These are phyloP conservation scores for Fusarium sp. DNA, from an alignment of 2,329 filamentous ascomycete species.

Conservation along the genomic window DNA sequence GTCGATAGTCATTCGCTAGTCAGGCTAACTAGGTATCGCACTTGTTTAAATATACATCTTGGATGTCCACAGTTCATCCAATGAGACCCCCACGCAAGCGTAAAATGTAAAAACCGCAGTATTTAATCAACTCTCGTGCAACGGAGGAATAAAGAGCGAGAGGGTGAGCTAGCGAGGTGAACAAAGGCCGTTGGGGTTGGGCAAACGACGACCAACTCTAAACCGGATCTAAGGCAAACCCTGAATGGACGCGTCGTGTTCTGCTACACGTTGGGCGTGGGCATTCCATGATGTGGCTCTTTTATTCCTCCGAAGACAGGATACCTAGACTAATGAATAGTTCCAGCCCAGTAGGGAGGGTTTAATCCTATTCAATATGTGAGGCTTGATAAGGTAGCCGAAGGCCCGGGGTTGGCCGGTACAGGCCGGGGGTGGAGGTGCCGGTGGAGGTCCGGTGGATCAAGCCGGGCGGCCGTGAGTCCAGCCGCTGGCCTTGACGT, in stretches of 20 bases:
- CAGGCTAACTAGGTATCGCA: neutral
- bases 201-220: conserved; percentile 14
- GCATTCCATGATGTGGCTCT: conserved; percentile 17
- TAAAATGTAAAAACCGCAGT: conserved; percentile 11
- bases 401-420: conserved; percentile 35
- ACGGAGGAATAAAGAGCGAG: conserved; percentile 14
- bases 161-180: neutral
- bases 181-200: conserved; percentile 14
- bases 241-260: conserved; percentile 19
- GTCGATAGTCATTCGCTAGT: neutral
- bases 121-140: neutral
- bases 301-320: neutral
- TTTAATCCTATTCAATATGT: conserved; percentile 28
- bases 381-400: conserved; percentile 28
- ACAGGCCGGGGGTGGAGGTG: conserved; percentile 40
- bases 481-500: conserved; percentile 48
- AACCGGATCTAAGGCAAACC: conserved; percentile 13
- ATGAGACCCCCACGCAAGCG: conserved; percentile 22
- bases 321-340: neutral
- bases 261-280: conserved; percentile 9
- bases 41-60: neutral
- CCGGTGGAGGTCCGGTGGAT: conserved; percentile 44
- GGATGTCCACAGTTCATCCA: neutral
- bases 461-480: conserved; percentile 41
- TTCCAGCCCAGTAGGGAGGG: conserved; percentile 4